Evolutionary conservation across 768 basidiomycete genomes (phyloP).

Genomic region (Rhodotorula paludigena): DNA sequence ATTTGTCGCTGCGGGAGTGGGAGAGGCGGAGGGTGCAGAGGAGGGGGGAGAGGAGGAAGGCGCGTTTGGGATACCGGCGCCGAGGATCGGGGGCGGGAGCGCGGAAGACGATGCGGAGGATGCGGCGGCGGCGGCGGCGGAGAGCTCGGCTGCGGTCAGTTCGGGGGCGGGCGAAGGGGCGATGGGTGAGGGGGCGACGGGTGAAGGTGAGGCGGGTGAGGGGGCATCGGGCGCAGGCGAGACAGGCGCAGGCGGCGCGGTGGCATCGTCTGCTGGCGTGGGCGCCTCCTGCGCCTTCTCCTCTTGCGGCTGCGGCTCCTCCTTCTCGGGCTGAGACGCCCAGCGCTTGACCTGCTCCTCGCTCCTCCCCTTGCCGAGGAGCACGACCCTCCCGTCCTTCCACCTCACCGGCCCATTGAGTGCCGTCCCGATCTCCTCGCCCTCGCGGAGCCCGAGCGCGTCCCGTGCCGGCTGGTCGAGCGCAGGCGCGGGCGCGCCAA

Average conservation of each 20-base stretch:
- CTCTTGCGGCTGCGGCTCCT: background rate
- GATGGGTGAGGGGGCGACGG: too few species aligned
- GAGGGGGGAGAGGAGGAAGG: background rate
- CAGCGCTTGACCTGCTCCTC: background rate
- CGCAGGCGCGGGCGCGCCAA: constrained; percentile 58
- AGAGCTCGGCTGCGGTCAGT: background rate
- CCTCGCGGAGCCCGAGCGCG: constrained; percentile 7
- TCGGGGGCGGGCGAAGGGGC: too few species aligned
- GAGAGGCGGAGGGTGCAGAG: background rate
- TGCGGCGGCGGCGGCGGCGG: background rate
- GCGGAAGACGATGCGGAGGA: background rate
- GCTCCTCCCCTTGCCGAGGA: background rate
- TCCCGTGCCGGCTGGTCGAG: constrained; percentile 54
- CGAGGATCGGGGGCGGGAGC: background rate
- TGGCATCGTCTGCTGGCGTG: too few species aligned
- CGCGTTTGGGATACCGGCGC: background rate
- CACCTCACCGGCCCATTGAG: constrained; percentile 28
- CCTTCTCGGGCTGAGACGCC: background rate
- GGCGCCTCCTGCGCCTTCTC: constrained; percentile 5
- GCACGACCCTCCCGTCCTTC: background rate
- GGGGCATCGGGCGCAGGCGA: too few species aligned
- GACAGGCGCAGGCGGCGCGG: too few species aligned
- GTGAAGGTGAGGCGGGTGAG: too few species aligned
- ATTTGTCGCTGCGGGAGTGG: background rate
- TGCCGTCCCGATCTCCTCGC: background rate